Conservation (phyloP, 2,329 filamentous ascomycete genomes). For the Diaporthe capsici region DNA sequence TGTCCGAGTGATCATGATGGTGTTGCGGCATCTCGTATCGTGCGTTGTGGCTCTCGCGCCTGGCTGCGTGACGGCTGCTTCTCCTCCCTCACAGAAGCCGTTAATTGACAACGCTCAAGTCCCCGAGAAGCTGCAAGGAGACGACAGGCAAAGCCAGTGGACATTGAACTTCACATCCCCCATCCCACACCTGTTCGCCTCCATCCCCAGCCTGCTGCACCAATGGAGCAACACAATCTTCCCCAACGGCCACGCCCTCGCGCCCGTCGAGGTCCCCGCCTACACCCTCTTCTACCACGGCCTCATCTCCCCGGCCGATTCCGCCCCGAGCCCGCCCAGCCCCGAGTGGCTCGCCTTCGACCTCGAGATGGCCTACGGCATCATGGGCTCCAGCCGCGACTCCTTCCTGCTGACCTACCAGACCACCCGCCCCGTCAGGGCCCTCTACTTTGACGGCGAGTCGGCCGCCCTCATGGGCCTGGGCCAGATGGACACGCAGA, state of each 20-base stretch:
- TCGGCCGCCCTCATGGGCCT: constrained; percentile 62
- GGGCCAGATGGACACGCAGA: constrained; percentile 63
- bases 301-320: constrained; percentile 51
- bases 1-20: neutral
- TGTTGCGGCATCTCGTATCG: neutral
- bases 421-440: constrained; percentile 57
- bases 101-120: neutral
- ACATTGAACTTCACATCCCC: constrained; percentile 62
- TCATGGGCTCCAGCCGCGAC: constrained; percentile 60
- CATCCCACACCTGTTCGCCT: constrained; percentile 63
- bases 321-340: constrained; percentile 55
- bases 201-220: constrained; percentile 60
- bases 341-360: constrained; percentile 68
- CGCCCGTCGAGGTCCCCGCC: constrained; percentile 60
- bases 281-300: constrained; percentile 66
- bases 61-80: neutral
- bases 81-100: constrained; percentile 17
- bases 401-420: constrained; percentile 64
- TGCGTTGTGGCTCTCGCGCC: neutral
- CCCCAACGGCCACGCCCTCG: constrained; percentile 63
- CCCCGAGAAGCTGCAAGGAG: neutral
- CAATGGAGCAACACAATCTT: constrained; percentile 67
- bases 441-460: constrained; percentile 66
- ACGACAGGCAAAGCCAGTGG: constrained; percentile 39
- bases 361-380: constrained; percentile 67